Evolutionary conservation across 164 flowering plant genomes (phyloP), one percentile per base, ranked within the genome.

Genomic region (Vitis amurensis): DNA sequence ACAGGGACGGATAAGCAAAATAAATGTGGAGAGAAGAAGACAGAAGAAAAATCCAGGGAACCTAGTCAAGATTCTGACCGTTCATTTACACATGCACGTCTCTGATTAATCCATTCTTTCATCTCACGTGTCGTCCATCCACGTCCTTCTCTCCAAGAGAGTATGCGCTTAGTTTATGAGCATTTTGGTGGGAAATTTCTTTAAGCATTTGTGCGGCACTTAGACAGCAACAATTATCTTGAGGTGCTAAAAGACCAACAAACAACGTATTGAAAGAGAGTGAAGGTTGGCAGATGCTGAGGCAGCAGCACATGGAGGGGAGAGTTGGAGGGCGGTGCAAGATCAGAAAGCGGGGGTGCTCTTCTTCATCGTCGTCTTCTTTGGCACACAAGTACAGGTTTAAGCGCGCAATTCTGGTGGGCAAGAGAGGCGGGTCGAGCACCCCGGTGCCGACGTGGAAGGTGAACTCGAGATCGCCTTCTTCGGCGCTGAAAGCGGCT

Each of bases 351-450:
- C 71, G 92, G 44, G 81, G 76, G 8, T 72, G 82, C 61, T 86
- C 89, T 1, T 86, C 91, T 1, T 86, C 91, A 2, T 84, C 89
- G 0, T 84, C 91, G 0, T 86, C 89, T 0, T 80, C 88, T 5
- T 27, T 84, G 27, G 80, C 66, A 1, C 82, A 69, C 4, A 81
- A 73, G 51, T 80, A 78, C 71, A 53, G 83, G 55, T 75, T 84
- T 57, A 88, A 86, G 53, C 71, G 85, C 2, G 86, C 86, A 2
- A 79, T 87, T 73, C 50, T 84, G 68, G 82, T 77, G 7, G 80
- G 86, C 15, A 87, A 80, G 68, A 68, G 81, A 60, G 80, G 66
- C 13, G 85, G 86, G 58, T 73, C 80, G 2, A 82, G 68, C 72
- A 82, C 84, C 1, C 85, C 85, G 0, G 82, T 70, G 1, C 86